Evolutionary conservation across 108 stramenopile genomes (phyloP).

Genomic region (Discostella pseudostelligera): DNA sequence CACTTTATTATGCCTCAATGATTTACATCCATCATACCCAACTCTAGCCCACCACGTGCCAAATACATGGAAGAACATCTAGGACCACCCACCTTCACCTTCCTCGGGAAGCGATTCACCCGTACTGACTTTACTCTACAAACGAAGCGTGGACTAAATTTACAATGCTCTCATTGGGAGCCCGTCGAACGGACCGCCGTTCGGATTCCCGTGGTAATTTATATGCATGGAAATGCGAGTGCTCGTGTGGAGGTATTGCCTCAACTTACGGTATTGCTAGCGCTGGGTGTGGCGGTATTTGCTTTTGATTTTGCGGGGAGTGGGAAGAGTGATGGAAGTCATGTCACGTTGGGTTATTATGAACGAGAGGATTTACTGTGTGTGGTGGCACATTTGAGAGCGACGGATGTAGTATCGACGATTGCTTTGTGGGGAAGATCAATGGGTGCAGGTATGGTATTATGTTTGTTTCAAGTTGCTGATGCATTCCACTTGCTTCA

Average conservation of each 20-base stretch:
- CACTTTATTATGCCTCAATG: not conserved
- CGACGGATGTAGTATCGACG: slow-evolving; percentile 85
- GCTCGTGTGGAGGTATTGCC: slow-evolving; percentile 64
- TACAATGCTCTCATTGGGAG: slow-evolving; percentile 96
- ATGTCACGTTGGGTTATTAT: slow-evolving; percentile 95
- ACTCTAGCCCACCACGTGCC: slow-evolving; percentile 29
- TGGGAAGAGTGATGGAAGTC: slow-evolving; percentile 94
- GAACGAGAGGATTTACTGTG: slow-evolving; percentile 96
- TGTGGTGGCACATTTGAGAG: slow-evolving; percentile 89
- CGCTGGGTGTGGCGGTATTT: slow-evolving; percentile 91
- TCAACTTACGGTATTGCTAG: slow-evolving; percentile 64
- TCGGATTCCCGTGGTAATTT: slow-evolving; percentile 70
- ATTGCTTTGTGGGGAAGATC: slow-evolving; percentile 98
- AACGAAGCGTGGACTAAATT: slow-evolving; percentile 82
- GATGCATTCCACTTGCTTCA: not conserved
- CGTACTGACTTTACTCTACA: slow-evolving; percentile 92
- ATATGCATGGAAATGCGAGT: slow-evolving; percentile 69
- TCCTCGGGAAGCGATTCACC: slow-evolving; percentile 86
- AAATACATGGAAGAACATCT: slow-evolving; percentile 67
- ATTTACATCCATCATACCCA: not conserved
- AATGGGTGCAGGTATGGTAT: slow-evolving; percentile 89
- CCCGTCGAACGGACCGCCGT: slow-evolving; percentile 82
- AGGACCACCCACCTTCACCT: slow-evolving; percentile 83
- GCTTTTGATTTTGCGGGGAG: slow-evolving; percentile 99
- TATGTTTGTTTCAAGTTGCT: not conserved